A percentile compares a stretch with the other conserved stretches of the same genome.
phyloP scores from a whole-genome alignment of 768 basidiomycete species.

The Mycena sanguinolenta region DNA sequence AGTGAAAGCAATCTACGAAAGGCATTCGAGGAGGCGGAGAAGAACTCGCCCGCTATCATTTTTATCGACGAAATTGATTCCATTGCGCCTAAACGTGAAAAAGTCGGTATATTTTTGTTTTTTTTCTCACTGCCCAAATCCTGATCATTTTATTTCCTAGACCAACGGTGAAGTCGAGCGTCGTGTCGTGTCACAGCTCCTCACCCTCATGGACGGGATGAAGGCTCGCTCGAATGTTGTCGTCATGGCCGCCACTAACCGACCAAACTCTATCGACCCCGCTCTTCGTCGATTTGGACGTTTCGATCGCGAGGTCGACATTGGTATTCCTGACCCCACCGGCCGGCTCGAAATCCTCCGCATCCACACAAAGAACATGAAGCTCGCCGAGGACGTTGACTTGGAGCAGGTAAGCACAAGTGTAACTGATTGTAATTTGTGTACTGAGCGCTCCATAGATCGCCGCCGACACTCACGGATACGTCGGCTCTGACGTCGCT shows the following conservation, averaged over 20 bases:
- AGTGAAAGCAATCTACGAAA: conserved; percentile 97
- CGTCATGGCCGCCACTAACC: conserved; percentile 99
- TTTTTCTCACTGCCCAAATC: not conserved
- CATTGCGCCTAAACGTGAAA: conserved; percentile 99
- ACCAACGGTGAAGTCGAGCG: conserved; percentile 99
- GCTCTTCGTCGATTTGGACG: conserved; percentile 99
- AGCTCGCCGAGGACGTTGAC: conserved; percentile 95
- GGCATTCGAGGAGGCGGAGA: conserved; percentile 99
- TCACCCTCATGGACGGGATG: conserved; percentile 99
- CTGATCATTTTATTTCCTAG: conserved; percentile 53
- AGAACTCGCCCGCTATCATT: conserved; percentile 99
- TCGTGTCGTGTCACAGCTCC: conserved; percentile 97
- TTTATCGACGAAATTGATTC: conserved; percentile 99
- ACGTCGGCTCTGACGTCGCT: conserved; percentile 98
- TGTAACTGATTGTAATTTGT: not conserved
- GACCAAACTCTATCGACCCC: conserved; percentile 99
- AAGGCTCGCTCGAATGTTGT: conserved; percentile 99
- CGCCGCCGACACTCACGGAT: conserved; percentile 98
- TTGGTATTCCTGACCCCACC: conserved; percentile 98
- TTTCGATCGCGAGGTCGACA: conserved; percentile 99
- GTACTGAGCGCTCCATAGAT: conserved; percentile 66
- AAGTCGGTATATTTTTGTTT: conserved; percentile 63
- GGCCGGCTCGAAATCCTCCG: conserved; percentile 98
- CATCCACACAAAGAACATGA: conserved; percentile 99
- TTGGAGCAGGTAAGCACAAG: conserved; percentile 80